Conservation (phyloP, 2,329 filamentous ascomycete genomes). For the Aspergillus caelatus region DNA sequence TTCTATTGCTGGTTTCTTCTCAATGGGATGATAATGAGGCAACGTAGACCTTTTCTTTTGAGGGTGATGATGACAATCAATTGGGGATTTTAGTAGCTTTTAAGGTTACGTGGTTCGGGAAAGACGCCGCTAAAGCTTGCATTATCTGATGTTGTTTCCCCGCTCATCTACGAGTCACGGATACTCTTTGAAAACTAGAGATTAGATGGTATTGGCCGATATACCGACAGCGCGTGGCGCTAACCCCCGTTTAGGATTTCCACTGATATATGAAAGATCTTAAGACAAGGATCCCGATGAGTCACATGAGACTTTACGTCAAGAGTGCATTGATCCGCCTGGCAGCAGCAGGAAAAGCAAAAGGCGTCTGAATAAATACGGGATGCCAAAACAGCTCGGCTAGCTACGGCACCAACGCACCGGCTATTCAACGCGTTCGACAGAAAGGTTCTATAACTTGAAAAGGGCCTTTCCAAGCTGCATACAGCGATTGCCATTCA, state of each 20-base stretch:
- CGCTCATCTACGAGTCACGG: not conserved
- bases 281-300: too few relatives aligned
- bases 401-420: too few relatives aligned
- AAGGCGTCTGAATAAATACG: too few relatives aligned
- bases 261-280: not conserved
- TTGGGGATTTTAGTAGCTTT: not conserved
- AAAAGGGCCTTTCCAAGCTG: too few relatives aligned
- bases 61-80: not conserved
- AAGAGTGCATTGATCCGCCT: too few relatives aligned
- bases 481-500: too few relatives aligned
- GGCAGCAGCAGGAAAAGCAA: too few relatives aligned
- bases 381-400: too few relatives aligned
- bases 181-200: not conserved
- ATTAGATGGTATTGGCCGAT: not conserved
- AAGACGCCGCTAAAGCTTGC: not conserved
- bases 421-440: too few relatives aligned
- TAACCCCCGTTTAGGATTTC: not conserved
- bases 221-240: not conserved
- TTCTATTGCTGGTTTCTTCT: not conserved
- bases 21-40: not conserved
- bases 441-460: too few relatives aligned
- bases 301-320: not conserved
- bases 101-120: not conserved
- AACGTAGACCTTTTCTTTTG: not conserved
- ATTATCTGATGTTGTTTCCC: not conserved